Evolutionary conservation across 306 rosid genomes (phyloP), one percentile per base, ranked within the genome.

Genomic region (Ammopiptanthus mongolicus): DNA sequence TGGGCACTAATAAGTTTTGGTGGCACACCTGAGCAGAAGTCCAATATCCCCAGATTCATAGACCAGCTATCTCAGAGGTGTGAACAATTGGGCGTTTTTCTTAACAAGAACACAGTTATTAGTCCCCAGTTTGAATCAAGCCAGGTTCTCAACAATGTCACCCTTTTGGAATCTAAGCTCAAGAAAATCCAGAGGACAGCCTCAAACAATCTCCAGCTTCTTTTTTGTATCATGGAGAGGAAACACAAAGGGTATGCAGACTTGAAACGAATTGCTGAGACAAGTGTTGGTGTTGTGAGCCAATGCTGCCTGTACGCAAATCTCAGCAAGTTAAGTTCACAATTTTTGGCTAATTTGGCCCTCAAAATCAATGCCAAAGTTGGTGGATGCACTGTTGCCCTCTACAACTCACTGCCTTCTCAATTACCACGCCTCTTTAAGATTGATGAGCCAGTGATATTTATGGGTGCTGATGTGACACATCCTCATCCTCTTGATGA

Each of bases 401-500:
- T 96, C 70, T 92, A 85, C 90, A 89, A 92, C 75, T 90, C 99
- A 5, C 78, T 96, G 37, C 98, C 89, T 21, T 88, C 96, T n/a
- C 97, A 95, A 69, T 62, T 95, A 70, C 98, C 98, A 0, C 84
- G 98, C 0, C 86, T 95, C 56, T 88, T 95, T 53, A 82, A 29
- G 15, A 56, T 67, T 0, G 87, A 86, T 19, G 95, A 96, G 82
- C 97, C 98, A 0, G 97, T 77, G 33, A 90, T 96, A 71, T 96
- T 96, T 74, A 86, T 96, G 98, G 99, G 99, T 1, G 99, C 99
- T 2, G 99, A 96, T 75, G 99, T 96, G 10, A 96, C 99, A 23
- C 99, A 92, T 80, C 99, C 98, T 33, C 99, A 96, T 71, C 99
- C 99, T 14, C 94, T 96, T n/a, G 99, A 96, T 71, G 99, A 96